These are phyloP conservation scores for Globisporangium barbulae DNA, from an alignment of 352 stramenopile species.

Conservation along the genomic window DNA sequence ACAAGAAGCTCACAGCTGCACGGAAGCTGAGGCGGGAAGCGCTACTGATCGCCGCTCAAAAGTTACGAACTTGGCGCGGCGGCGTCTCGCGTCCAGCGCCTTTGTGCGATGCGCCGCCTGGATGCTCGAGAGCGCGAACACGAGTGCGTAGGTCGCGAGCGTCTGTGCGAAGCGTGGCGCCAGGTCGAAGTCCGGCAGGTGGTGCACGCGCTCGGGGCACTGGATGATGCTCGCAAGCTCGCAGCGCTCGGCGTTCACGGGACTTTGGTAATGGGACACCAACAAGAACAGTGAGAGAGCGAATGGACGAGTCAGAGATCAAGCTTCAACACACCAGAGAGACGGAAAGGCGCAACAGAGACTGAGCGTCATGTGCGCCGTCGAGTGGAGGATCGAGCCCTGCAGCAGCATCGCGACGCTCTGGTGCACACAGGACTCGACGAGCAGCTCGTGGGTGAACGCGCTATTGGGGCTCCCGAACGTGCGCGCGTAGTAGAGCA, in stretches of 20 bases:
- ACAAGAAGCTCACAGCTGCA: slow-evolving; percentile 9
- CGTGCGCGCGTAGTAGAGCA: slow-evolving; percentile 67
- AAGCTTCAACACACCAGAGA: slow-evolving; percentile 33
- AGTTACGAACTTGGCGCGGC: slow-evolving; percentile 33
- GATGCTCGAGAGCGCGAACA: slow-evolving; percentile 41
- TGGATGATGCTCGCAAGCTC: slow-evolving; percentile 37
- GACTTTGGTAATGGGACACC: slow-evolving; percentile 20
- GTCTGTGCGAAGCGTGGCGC: slow-evolving; percentile 35
- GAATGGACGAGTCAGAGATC: not conserved
- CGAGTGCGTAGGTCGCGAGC: slow-evolving; percentile 39
- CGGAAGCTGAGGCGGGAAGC: slow-evolving; percentile 9
- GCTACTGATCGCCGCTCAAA: slow-evolving; percentile 28
- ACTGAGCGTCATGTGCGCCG: slow-evolving; percentile 41
- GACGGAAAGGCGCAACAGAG: slow-evolving; percentile 50
- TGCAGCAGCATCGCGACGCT: slow-evolving; percentile 35
- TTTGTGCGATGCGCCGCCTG: slow-evolving; percentile 33
- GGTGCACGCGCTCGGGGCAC: slow-evolving; percentile 32
- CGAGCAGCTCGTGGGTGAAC: slow-evolving; percentile 47
- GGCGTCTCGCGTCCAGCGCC: slow-evolving; percentile 36
- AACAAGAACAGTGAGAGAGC: not conserved
- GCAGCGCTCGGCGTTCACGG: slow-evolving; percentile 28
- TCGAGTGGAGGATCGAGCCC: slow-evolving; percentile 37
- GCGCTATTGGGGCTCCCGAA: slow-evolving; percentile 37
- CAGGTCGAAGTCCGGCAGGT: slow-evolving; percentile 36
- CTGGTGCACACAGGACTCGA: slow-evolving; percentile 57